A percentile compares a stretch with the other conserved stretches of the same genome.
Evolutionary conservation across 208 protist species (phyloP).

Genomic region (Trypanosomatidae sp.): DNA sequence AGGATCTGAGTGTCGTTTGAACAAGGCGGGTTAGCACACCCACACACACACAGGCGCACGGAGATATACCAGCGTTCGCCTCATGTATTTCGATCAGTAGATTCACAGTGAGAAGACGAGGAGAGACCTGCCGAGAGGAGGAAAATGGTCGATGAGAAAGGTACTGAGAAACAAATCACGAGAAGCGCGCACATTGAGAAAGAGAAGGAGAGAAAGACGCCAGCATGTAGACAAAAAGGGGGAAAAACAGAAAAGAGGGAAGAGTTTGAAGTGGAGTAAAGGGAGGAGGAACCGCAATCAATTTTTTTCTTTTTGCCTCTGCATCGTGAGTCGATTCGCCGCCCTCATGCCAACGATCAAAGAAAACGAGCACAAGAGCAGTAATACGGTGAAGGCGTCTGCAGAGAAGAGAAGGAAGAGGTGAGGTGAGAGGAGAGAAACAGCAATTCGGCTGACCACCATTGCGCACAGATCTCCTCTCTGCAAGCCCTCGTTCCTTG

Average conservation of each 20-base stretch:
- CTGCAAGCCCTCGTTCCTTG: not conserved
- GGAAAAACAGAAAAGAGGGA: not conserved
- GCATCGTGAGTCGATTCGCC: not conserved
- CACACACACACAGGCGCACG: not conserved
- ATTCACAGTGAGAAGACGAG: not conserved
- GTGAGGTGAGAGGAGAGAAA: not conserved
- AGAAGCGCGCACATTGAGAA: not conserved
- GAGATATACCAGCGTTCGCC: not conserved
- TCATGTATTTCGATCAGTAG: not conserved
- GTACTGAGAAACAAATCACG: not conserved
- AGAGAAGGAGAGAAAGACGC: not conserved
- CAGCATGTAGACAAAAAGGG: not conserved
- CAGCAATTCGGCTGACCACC: not conserved
- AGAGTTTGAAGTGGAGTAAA: not conserved
- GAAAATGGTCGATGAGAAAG: not conserved
- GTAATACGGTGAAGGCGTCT: not conserved
- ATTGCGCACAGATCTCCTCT: not conserved
- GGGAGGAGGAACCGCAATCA: not conserved
- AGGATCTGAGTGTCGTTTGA: not conserved
- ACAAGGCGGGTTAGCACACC: not conserved
- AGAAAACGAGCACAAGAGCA: not conserved
- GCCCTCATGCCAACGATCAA: not conserved
- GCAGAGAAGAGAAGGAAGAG: not conserved
- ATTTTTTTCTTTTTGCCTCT: not conserved
- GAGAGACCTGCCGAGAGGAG: not conserved